A percentile compares a stretch with the other conserved stretches of the same genome.
Evolutionary conservation across 805 yeast genomes (phyloP).

Genomic region (Yamadazyma nakazawae): DNA sequence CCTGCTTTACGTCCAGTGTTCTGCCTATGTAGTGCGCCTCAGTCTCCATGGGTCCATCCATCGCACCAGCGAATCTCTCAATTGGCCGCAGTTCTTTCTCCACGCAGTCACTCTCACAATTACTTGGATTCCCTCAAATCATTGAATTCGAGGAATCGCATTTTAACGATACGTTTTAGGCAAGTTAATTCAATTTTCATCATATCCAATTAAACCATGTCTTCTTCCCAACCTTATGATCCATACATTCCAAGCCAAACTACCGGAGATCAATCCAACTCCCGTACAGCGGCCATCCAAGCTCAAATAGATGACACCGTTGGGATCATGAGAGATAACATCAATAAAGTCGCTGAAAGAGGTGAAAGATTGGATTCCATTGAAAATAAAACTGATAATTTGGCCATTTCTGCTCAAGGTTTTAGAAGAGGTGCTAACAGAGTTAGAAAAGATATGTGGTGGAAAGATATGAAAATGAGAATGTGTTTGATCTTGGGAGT

Average conservation of each 20-base stretch:
- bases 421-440: constrained; percentile 96
- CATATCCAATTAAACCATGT: constrained; percentile 39
- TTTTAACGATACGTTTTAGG: background rate
- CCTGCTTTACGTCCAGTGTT: no score
- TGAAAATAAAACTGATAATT: constrained; percentile 89
- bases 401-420: constrained; percentile 89
- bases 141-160: background rate
- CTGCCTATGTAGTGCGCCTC: no score
- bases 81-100: background rate
- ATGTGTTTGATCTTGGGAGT: constrained; percentile 79
- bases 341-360: constrained; percentile 90
- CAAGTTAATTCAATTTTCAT: background rate
- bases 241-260: constrained; percentile 73
- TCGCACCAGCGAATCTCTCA: no score
- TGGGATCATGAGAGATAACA: constrained; percentile 95
- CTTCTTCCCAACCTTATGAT: constrained; percentile 80
- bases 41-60: no score
- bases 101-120: background rate
- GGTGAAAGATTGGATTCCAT: constrained; percentile 92
- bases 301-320: constrained; percentile 95
- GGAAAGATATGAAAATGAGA: constrained; percentile 96
- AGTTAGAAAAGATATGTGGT: constrained; percentile 98
- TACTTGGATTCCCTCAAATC: no score
- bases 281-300: constrained; percentile 78
- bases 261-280: constrained; percentile 48